phyloP scores from a whole-genome alignment of 73 alveolate genomes.

The Symbiodinium natans region DNA sequence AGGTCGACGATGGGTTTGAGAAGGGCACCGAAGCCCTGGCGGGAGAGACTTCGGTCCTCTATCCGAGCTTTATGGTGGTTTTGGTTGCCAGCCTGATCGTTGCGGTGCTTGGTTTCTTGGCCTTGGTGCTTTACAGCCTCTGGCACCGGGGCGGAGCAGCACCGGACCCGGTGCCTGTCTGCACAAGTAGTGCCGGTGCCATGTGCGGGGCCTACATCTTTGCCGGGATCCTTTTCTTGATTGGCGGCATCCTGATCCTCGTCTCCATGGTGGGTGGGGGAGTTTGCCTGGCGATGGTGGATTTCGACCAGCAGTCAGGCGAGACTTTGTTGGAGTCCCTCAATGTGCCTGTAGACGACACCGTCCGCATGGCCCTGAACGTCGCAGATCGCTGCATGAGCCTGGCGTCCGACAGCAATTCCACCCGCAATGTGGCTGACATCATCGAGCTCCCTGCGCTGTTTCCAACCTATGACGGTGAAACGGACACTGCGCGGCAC shows the following conservation, averaged over 20 bases:
- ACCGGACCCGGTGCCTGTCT: background rate
- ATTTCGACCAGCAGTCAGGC: constrained; percentile 4
- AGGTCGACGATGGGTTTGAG: constrained; percentile 6
- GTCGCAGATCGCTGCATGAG: constrained; percentile 12
- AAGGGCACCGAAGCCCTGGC: background rate
- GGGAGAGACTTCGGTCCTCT: background rate
- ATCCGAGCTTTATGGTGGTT: background rate
- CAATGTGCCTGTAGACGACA: background rate
- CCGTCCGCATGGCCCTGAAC: background rate
- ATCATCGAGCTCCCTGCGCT: background rate
- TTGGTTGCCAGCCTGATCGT: background rate
- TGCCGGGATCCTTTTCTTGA: background rate
- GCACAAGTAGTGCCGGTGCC: background rate
- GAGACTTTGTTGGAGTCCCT: background rate
- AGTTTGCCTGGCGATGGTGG: background rate
- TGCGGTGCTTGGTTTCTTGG: background rate
- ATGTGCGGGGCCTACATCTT: background rate
- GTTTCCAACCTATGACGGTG: background rate
- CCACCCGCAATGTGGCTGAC: background rate
- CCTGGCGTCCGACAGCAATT: background rate
- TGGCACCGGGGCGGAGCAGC: background rate
- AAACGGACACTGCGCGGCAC: background rate
- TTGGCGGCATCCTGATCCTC: background rate
- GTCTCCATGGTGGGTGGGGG: background rate
- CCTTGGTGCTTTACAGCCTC: background rate